A percentile compares a stretch with the other conserved stretches of the same genome.
Conservation (phyloP, 2,329 filamentous ascomycete genomes). For the Hirsutella thompsonii region DNA sequence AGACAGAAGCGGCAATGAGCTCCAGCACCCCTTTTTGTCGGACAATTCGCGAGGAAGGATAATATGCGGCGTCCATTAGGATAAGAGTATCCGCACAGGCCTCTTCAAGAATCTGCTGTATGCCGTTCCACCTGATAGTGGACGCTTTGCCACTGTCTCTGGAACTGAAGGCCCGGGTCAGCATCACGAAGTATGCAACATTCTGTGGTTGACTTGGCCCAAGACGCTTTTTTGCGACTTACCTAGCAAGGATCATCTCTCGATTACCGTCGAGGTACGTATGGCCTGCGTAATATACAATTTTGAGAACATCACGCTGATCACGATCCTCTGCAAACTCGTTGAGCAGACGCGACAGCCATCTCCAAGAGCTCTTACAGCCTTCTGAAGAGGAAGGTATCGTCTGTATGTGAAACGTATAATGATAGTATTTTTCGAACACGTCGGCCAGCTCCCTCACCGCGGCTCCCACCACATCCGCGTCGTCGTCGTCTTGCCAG, state of each 20-base stretch:
- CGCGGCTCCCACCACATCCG: conserved; percentile 22
- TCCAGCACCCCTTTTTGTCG: conserved; percentile 42
- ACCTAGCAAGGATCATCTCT: conserved; percentile 47
- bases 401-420: conserved; percentile 30
- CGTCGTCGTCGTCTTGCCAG: conserved; percentile 42
- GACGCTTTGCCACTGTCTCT: conserved; percentile 29
- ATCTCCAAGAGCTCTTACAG: conserved; percentile 36
- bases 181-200: conserved; percentile 1
- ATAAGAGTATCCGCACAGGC: conserved; percentile 42
- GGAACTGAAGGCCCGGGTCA: conserved; percentile 25
- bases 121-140: conserved; percentile 40
- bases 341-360: conserved; percentile 37
- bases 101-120: conserved; percentile 44
- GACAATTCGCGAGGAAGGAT: conserved; percentile 37
- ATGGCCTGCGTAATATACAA: conserved; percentile 44
- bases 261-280: conserved; percentile 40
- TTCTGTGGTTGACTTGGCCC: not conserved
- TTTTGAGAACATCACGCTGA: conserved; percentile 42
- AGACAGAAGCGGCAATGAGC: conserved; percentile 40
- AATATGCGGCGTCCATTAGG: conserved; percentile 46
- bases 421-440: conserved; percentile 39
- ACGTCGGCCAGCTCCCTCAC: conserved; percentile 36
- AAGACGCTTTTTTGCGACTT: conserved; percentile 24
- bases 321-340: conserved; percentile 41
- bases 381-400: conserved; percentile 36